phyloP scores from a whole-genome alignment of 1,139 yeast genomes.

The Diutina pseudorugosa region DNA sequence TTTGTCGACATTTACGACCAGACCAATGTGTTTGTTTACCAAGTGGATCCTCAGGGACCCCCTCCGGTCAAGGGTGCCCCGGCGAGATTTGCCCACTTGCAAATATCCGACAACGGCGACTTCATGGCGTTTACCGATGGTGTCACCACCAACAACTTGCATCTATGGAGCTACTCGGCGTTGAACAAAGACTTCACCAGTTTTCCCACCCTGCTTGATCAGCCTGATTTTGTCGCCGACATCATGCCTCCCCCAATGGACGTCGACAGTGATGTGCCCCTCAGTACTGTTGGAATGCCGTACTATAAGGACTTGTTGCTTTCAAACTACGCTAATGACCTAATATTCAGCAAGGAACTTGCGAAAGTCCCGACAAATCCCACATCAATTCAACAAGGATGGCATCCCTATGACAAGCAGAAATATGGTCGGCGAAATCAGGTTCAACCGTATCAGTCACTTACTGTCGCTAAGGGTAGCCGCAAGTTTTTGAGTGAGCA shows the following conservation, averaged over 20 bases:
- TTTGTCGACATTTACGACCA: constrained; percentile 78
- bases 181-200: constrained; percentile 29
- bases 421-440: constrained; percentile 29
- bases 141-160: constrained; percentile 37
- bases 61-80: constrained; percentile 4
- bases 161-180: constrained; percentile 58
- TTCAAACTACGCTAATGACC: constrained; percentile 67
- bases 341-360: constrained; percentile 42
- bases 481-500: constrained; percentile 73
- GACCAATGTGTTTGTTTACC: constrained; percentile 46
- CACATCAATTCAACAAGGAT: constrained; percentile 19
- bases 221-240: constrained; percentile 22
- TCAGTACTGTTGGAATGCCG: constrained; percentile 75
- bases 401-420: constrained; percentile 34
- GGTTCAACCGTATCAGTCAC: constrained; percentile 7
- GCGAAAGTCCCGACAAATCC: constrained; percentile 30
- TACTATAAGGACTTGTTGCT: constrained; percentile 68
- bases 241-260: constrained; percentile 12
- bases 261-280: constrained; percentile 38
- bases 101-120: constrained; percentile 74
- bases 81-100: constrained; percentile 35
- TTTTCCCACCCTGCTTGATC: constrained; percentile 38
- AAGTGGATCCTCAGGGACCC: constrained; percentile 30
- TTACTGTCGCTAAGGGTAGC: constrained; percentile 8
- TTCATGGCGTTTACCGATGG: constrained; percentile 60